phyloP scores from a whole-genome alignment of 169 alveolate species.

The Babesia sp. region DNA sequence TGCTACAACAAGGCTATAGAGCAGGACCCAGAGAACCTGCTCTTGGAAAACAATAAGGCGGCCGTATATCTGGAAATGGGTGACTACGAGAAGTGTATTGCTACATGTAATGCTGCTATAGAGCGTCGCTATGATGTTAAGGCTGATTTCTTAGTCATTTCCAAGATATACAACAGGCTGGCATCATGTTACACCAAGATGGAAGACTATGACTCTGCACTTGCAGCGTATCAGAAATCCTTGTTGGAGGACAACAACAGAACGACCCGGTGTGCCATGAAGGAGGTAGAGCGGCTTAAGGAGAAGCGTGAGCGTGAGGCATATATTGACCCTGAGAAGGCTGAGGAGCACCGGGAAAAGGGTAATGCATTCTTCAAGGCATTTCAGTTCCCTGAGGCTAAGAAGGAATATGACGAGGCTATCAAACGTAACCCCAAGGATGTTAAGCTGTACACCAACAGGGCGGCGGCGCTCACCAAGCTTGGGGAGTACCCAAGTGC shows the following conservation, averaged over 20 bases:
- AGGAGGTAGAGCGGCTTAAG: constrained; percentile 89
- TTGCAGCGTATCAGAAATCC: constrained; percentile 89
- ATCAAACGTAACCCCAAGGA: constrained; percentile 94
- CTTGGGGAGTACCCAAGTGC: constrained; percentile 94
- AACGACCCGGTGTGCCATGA: constrained; percentile 88
- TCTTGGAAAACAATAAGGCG: constrained; percentile 88
- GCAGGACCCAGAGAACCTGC: constrained; percentile 85
- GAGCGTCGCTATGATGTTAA: constrained; percentile 89
- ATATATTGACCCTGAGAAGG: constrained; percentile 92
- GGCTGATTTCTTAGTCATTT: constrained; percentile 86
- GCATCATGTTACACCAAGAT: constrained; percentile 84
- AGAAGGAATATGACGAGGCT: constrained; percentile 96
- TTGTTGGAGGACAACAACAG: constrained; percentile 91
- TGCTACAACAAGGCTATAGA: constrained; percentile 91
- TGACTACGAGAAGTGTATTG: constrained; percentile 89
- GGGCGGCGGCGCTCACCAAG: constrained; percentile 95
- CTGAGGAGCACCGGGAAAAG: constrained; percentile 90
- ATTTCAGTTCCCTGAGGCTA: constrained; percentile 95
- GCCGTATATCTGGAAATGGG: constrained; percentile 96
- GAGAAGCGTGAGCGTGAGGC: constrained; percentile 89
- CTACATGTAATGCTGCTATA: constrained; percentile 90
- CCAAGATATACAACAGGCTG: constrained; percentile 85
- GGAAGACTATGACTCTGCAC: constrained; percentile 87
- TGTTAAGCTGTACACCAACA: constrained; percentile 92
- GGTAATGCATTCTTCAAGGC: constrained; percentile 91